Evolutionary conservation across 129 eudicot genomes (phyloP).

Genomic region (Sambucus nigra): DNA sequence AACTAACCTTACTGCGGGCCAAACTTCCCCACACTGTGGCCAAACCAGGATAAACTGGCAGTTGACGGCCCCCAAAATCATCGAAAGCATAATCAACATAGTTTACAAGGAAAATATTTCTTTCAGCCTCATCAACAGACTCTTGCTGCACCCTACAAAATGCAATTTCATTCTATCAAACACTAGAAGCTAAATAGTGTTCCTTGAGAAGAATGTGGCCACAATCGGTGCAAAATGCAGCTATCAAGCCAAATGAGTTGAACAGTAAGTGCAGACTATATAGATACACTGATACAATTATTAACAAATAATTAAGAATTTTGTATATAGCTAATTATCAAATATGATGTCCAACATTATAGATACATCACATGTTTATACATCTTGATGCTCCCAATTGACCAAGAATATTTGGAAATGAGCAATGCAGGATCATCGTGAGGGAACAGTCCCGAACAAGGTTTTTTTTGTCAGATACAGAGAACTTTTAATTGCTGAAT

Average conservation of each 20-base stretch:
- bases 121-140: constrained; percentile 94
- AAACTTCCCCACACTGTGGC: constrained; percentile 99
- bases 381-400: too few relatives aligned
- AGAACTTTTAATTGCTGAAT: too few relatives aligned
- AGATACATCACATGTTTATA: too few relatives aligned
- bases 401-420: too few relatives aligned
- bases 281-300: too few relatives aligned
- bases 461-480: too few relatives aligned
- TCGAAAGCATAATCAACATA: constrained; percentile 96
- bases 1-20: constrained; percentile 96
- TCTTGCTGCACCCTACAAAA: constrained; percentile 90
- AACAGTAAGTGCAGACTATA: not conserved
- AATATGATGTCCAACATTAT: too few relatives aligned
- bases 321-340: too few relatives aligned
- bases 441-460: too few relatives aligned
- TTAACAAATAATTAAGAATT: too few relatives aligned
- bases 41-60: constrained; percentile 98
- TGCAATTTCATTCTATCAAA: not conserved
- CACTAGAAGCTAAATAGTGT: constrained; percentile 1
- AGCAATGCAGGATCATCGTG: too few relatives aligned
- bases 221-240: not conserved
- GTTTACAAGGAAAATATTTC: constrained; percentile 79
- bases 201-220: not conserved
- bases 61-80: constrained; percentile 98
- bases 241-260: not conserved